phyloP scores from a whole-genome alignment of 2,329 filamentous ascomycete genomes.

The Calonectria fujianensis region DNA sequence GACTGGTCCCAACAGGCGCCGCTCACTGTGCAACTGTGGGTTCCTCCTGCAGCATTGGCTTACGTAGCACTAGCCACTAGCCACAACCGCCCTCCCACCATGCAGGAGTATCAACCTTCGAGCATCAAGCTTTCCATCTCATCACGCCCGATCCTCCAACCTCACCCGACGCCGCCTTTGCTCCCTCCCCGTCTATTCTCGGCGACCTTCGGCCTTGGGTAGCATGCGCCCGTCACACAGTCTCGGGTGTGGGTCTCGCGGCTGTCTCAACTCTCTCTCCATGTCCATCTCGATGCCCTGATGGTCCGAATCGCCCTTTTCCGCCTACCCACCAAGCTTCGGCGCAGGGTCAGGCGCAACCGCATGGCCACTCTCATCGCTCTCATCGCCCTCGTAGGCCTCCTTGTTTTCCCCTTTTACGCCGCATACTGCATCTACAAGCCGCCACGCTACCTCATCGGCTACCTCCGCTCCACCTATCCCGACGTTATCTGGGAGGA shows the following conservation, averaged over 20 bases:
- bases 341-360: conserved; percentile 74
- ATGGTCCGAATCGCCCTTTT: conserved; percentile 69
- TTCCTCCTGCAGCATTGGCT: conserved; percentile 27
- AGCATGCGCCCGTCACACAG: conserved; percentile 51
- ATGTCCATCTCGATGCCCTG: conserved; percentile 44
- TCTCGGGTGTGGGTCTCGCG: conserved; percentile 48
- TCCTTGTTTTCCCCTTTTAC: conserved; percentile 63
- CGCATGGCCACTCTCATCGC: conserved; percentile 73
- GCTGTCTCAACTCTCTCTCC: conserved; percentile 40
- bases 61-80: conserved; percentile 39
- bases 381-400: conserved; percentile 61
- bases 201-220: conserved; percentile 33
- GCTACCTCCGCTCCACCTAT: conserved; percentile 81
- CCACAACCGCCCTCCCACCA: conserved; percentile 32
- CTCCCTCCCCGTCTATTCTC: conserved; percentile 31
- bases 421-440: conserved; percentile 85
- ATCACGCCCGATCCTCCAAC: conserved; percentile 20
- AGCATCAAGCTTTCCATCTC: background rate
- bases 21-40: conserved; percentile 36
- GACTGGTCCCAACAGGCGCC: conserved; percentile 49
- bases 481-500: conserved; percentile 88
- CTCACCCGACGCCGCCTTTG: conserved; percentile 25
- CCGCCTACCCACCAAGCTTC: conserved; percentile 73
- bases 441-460: conserved; percentile 82
- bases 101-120: background rate